Evolutionary conservation across 2,329 filamentous ascomycete genomes (phyloP).

Genomic region (Lachnum nothofagi): DNA sequence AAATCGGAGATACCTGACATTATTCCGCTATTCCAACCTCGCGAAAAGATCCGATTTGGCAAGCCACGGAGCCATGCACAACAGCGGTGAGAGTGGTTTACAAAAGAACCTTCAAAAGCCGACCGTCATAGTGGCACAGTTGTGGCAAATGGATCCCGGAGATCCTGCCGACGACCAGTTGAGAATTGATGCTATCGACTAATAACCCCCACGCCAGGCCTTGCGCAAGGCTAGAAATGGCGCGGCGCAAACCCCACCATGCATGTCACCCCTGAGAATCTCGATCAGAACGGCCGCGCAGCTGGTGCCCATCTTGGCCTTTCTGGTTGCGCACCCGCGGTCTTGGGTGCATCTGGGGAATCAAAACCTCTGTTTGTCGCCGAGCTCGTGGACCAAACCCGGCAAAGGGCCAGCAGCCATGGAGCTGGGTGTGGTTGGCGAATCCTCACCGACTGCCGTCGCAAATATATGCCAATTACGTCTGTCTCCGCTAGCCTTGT

Average conservation of each 20-base stretch:
- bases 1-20: neutral
- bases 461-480: neutral
- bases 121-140: neutral
- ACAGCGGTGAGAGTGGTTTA: neutral
- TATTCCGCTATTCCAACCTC: no score
- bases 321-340: no score
- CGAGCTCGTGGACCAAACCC: no score
- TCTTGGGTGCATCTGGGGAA: no score
- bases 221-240: neutral
- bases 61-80: neutral
- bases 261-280: neutral
- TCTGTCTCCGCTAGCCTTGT: neutral
- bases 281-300: no score
- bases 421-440: neutral
- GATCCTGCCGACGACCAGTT: neutral
- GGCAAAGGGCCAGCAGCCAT: neutral
- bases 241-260: neutral
- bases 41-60: no score
- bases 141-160: neutral
- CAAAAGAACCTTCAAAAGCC: neutral
- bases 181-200: neutral
- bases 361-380: no score
- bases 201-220: neutral
- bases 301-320: no score
- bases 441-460: no score